phyloP scores from a whole-genome alignment of 352 stramenopile species.

The Phytophthora tentaculata region DNA sequence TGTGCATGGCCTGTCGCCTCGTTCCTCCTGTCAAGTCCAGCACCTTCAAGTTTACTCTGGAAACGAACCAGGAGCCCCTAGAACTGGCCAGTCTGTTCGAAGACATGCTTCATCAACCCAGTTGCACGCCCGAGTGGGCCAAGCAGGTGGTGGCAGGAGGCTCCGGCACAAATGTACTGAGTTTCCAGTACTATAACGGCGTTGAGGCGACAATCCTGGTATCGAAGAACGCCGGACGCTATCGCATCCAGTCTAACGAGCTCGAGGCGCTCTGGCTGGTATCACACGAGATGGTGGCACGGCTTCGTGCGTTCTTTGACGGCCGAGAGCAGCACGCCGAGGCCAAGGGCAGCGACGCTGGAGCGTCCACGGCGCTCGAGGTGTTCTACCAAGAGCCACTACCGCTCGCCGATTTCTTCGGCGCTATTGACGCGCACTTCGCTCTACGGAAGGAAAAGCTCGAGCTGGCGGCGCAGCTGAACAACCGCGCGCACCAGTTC shows the following conservation, averaged over 20 bases:
- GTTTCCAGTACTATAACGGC: conserved; percentile 90
- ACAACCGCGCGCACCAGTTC: conserved; percentile 89
- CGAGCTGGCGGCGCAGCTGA: conserved; percentile 70
- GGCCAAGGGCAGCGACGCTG: conserved; percentile 17
- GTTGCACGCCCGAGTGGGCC: conserved; percentile 68
- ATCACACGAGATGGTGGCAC: conserved; percentile 72
- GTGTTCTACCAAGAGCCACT: conserved; percentile 88
- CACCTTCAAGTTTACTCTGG: conserved; percentile 89
- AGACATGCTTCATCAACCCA: conserved; percentile 87
- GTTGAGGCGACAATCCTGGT: conserved; percentile 87
- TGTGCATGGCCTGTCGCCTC: conserved; percentile 75
- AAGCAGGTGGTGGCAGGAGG: conserved; percentile 60
- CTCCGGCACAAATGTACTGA: conserved; percentile 80
- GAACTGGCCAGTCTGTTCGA: conserved; percentile 82
- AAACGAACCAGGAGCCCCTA: conserved; percentile 85
- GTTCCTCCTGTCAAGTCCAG: conserved; percentile 81
- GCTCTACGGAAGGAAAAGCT: conserved; percentile 64
- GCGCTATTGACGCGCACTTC: conserved; percentile 90
- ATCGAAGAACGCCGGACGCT: conserved; percentile 90
- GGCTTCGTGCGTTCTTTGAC: conserved; percentile 63
- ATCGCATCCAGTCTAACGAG: conserved; percentile 88
- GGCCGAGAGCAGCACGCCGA: conserved; percentile 22
- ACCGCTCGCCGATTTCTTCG: conserved; percentile 87
- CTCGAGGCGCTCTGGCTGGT: conserved; percentile 85
- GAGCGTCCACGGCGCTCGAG: conserved; percentile 41